phyloP scores from a whole-genome alignment of 2,329 filamentous ascomycete genomes.

The Thelonectria discophora region DNA sequence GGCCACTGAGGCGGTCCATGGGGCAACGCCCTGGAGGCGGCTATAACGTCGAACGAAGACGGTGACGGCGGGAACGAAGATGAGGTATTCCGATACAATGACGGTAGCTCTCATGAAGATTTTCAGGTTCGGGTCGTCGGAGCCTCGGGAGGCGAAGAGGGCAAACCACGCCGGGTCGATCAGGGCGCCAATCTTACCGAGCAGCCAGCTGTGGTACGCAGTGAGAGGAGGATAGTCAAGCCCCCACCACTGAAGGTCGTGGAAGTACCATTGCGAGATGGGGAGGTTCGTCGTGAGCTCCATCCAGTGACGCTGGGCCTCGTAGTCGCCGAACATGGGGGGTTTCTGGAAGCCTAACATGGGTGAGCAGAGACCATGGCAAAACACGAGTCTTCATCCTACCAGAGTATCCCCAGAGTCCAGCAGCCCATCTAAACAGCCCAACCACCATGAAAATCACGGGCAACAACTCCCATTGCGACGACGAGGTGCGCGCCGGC shows the following conservation, averaged over 20 bases:
- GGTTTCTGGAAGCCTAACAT: conserved; percentile 75
- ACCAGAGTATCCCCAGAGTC: conserved; percentile 96
- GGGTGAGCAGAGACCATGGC: conserved; percentile 24
- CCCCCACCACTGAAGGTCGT: conserved; percentile 97
- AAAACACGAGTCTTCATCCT: conserved; percentile 35
- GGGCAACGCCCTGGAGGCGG: conserved; percentile 76
- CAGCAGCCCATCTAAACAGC: conserved; percentile 90
- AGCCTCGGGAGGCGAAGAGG: conserved; percentile 81
- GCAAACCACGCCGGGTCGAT: conserved; percentile 90
- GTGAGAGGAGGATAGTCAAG: conserved; percentile 97
- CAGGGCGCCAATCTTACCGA: conserved; percentile 82
- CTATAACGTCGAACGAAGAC: conserved; percentile 87
- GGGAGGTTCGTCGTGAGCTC: conserved; percentile 91
- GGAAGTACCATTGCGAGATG: conserved; percentile 96
- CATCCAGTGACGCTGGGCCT: conserved; percentile 99
- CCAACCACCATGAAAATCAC: conserved; percentile 89
- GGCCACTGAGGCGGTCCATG: conserved; percentile 85
- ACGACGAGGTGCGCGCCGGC: conserved; percentile 83
- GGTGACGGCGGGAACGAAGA: conserved; percentile 85
- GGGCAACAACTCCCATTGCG: conserved; percentile 92
- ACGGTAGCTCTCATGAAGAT: conserved; percentile 96
- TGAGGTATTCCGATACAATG: conserved; percentile 87
- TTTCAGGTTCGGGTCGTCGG: conserved; percentile 82
- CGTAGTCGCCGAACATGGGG: conserved; percentile 96
- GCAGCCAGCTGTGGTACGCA: conserved; percentile 97